Evolutionary conservation across 2,329 filamentous ascomycete species (phyloP), one percentile per base, ranked within the genome.

Genomic region (Escovopsis sp.): DNA sequence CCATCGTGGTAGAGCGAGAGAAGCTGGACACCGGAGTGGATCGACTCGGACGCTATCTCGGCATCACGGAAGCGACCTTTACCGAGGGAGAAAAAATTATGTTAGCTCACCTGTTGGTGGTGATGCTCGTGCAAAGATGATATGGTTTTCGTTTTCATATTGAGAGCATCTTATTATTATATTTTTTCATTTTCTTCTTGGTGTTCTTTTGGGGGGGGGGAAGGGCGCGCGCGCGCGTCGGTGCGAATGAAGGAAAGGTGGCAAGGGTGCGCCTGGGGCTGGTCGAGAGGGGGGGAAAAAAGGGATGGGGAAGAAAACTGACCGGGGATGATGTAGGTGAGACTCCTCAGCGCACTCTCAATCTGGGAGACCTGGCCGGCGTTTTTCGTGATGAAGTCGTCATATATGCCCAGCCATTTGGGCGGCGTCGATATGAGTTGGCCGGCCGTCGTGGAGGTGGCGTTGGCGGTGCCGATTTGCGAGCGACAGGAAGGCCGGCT

Each of bases 241-340:
- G 9, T 5, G 11, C 12, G 17, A 11, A 10, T 27, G 17, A n/a
- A 10, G 27, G n/a, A 25, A 9, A 8, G 21, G 8, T 3, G 21
- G 21, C 9, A 25, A 25, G 21, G 21, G n/a, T n/a, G n/a, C n/a
- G n/a, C n/a, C n/a, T n/a, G n/a, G n/a, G n/a, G n/a, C n/a, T n/a
- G n/a, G n/a, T n/a, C n/a, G n/a, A n/a, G n/a, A n/a, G 11, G 3
- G 16, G 19, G 2, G 15, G 31, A 30, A 27, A 13, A 16, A 9
- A n/a, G n/a, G 25, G 31, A 33, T n/a, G 3, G 7, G 25, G 12
- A 13, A 26, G 11, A 31, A 4, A 16, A 35, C 53, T 38, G 54
- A 76, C 81, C 87, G 39, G 88, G 90, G 34, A 96, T 90, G 45
- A 98, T 86, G 56, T 98, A 98, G 33, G 88, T 94, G 44, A 98